These are phyloP conservation scores for Geotrichum ghanense DNA, from an alignment of 805 yeast genomes.

Conservation along the genomic window DNA sequence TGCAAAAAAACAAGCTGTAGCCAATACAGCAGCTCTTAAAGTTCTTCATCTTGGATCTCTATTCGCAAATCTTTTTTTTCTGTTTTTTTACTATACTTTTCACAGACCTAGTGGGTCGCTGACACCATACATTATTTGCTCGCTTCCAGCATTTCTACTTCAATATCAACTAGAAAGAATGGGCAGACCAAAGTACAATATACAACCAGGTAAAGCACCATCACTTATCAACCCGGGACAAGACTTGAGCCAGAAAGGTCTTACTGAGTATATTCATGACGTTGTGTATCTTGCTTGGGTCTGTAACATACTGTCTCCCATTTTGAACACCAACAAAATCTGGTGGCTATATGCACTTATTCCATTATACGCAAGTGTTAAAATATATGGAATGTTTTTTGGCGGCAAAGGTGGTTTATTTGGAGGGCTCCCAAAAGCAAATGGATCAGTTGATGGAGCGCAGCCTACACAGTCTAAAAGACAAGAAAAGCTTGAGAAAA, in stretches of 20 bases:
- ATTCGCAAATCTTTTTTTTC: slow-evolving; percentile 29
- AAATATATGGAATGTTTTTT: slow-evolving; percentile 31
- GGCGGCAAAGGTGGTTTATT: slow-evolving; percentile 16
- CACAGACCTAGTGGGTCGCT: slow-evolving; percentile 35
- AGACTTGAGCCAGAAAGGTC: slow-evolving; percentile 49
- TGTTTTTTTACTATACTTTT: slow-evolving; percentile 30
- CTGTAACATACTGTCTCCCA: slow-evolving; percentile 40
- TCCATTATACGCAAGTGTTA: slow-evolving; percentile 43
- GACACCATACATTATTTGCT: slow-evolving; percentile 33
- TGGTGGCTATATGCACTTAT: slow-evolving; percentile 45
- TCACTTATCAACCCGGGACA: slow-evolving; percentile 44
- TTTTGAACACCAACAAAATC: slow-evolving; percentile 45
- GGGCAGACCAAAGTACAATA: slow-evolving; percentile 47
- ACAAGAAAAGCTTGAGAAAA: slow-evolving; percentile 30
- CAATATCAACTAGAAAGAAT: slow-evolving; percentile 44
- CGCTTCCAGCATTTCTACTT: slow-evolving; percentile 32
- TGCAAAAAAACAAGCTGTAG: slow-evolving; percentile 28
- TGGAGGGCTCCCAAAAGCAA: slow-evolving; percentile 9
- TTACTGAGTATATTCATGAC: slow-evolving; percentile 66
- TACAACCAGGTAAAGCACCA: slow-evolving; percentile 25
- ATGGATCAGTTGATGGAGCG: slow-evolving; percentile 7
- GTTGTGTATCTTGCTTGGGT: slow-evolving; percentile 53
- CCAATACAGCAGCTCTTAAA: slow-evolving; percentile 24
- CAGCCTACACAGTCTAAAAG: slow-evolving; percentile 23
- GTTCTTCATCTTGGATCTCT: slow-evolving; percentile 27